Evolutionary conservation across 257 asterid genomes (phyloP).

Genomic region (Verbena officinalis): DNA sequence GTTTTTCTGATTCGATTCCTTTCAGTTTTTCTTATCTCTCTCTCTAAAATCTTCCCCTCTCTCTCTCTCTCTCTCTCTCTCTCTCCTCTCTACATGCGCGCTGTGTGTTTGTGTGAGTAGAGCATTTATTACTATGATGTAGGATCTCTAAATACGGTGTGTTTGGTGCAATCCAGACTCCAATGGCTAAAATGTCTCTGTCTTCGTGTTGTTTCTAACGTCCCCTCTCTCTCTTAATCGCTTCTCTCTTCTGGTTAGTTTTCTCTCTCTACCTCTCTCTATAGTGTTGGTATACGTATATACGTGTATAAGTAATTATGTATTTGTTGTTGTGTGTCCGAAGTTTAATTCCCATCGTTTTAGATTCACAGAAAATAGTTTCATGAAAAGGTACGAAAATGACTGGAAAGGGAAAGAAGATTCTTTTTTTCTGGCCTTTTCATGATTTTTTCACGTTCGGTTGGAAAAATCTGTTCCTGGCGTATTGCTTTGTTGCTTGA

Average conservation of each 20-base stretch:
- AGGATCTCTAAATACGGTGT: slow-evolving; percentile 40
- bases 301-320: neutral
- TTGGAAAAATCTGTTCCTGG: slow-evolving; percentile 11
- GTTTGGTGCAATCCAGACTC: slow-evolving; percentile 29
- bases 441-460: slow-evolving; percentile 2
- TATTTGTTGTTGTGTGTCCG: neutral
- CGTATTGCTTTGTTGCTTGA: slow-evolving; percentile 1
- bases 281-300: neutral
- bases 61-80: slow-evolving; percentile 14
- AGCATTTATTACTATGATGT: slow-evolving; percentile 40
- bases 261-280: slow-evolving; percentile 17
- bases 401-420: too few species aligned
- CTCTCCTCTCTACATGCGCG: neutral
- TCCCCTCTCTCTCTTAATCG: slow-evolving; percentile 24
- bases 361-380: too few species aligned
- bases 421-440: too few species aligned
- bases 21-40: slow-evolving; percentile 15
- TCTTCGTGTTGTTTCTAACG: slow-evolving; percentile 25
- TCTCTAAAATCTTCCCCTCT: slow-evolving; percentile 3
- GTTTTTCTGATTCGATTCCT: slow-evolving; percentile 34
- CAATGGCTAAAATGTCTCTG: slow-evolving; percentile 31
- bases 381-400: too few species aligned
- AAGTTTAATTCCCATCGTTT: neutral
- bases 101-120: slow-evolving; percentile 25
- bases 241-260: slow-evolving; percentile 32